Base-by-base conservation (phyloP, 768 basidiomycete species). In the Phlebiopsis gigantea region DNA sequence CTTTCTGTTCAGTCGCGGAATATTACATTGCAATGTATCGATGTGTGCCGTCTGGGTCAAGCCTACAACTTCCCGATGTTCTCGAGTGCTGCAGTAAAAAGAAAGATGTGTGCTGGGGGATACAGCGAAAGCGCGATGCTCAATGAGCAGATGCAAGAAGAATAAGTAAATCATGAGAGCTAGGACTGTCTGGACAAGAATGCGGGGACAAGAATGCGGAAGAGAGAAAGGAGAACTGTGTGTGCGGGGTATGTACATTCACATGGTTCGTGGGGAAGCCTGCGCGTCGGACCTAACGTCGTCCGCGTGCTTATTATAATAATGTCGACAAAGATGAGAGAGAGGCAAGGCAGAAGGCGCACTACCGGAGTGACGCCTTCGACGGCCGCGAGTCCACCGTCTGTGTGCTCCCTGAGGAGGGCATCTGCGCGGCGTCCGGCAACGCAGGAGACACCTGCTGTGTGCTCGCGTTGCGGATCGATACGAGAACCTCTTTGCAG, bases 401-500 rank as follows among this genome's bases (percentile, higher is more conserved):
- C 31, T 26, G 50, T 31, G 19, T 24, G 21, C 19, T 22, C 26
- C 43, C 28, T 8, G 44, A 19, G 17, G 30, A 12, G 29, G 43
- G 54, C 54, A 55, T 25, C 43, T 25, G 53, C 12, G 25, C 14
- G 2, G 43, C 22, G 10, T 55, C 54, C 14, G 54, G 45, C 21
- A 46, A 29, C 10, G 31, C 54, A 9, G 53, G 53, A 4, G 53
- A 45, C 28, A 24, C 30, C 15, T 31, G 50, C 46, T 49, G 58
- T 28, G 71, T 77, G 62, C 80, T 85, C 44, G 84, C 85, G 51
- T 78, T 81, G 53, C 77, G 75, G 61, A 91, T 91, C 59, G 83
- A 85, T 54, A 78, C 69, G 47, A 94, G 76, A 30, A 94, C 88
- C 68, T 94, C 92, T 67, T 86, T 87, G 75, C 87, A 90, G 69